These are phyloP conservation scores for Phaffia australis DNA, from an alignment of 768 basidiomycete species.

Conservation along the genomic window DNA sequence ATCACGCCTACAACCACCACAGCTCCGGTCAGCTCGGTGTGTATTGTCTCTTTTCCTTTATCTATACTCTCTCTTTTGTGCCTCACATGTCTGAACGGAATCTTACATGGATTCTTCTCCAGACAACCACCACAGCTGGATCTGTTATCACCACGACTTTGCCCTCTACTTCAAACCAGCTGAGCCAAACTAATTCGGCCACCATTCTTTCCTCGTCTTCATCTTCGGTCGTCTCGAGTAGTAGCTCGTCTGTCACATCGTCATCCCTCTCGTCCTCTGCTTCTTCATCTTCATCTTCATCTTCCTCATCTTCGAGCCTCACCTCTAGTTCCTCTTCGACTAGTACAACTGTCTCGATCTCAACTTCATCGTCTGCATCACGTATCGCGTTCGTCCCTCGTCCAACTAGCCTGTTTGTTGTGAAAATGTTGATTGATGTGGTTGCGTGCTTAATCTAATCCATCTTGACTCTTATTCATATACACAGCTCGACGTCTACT, in stretches of 20 bases:
- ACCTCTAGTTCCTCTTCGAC: not conserved
- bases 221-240: not conserved
- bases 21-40: too few species aligned
- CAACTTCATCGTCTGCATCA: not conserved
- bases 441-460: not conserved
- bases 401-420: too few species aligned
- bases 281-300: not conserved
- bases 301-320: not conserved
- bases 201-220: not conserved
- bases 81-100: too few species aligned
- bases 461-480: not conserved
- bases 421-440: not conserved
- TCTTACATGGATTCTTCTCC: too few species aligned
- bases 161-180: too few species aligned
- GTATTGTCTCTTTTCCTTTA: too few species aligned
- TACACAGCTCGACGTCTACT: slow-evolving; percentile 3
- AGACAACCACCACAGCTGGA: too few species aligned
- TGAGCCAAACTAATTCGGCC: not conserved
- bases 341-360: not conserved
- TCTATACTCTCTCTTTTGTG: too few species aligned
- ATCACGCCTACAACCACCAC: too few species aligned
- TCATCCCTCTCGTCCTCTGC: not conserved
- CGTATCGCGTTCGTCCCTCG: too few species aligned
- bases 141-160: too few species aligned
- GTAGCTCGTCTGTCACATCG: not conserved